Conservation (phyloP, 257 asterid genomes). For the Fraxinus cuspidata region DNA sequence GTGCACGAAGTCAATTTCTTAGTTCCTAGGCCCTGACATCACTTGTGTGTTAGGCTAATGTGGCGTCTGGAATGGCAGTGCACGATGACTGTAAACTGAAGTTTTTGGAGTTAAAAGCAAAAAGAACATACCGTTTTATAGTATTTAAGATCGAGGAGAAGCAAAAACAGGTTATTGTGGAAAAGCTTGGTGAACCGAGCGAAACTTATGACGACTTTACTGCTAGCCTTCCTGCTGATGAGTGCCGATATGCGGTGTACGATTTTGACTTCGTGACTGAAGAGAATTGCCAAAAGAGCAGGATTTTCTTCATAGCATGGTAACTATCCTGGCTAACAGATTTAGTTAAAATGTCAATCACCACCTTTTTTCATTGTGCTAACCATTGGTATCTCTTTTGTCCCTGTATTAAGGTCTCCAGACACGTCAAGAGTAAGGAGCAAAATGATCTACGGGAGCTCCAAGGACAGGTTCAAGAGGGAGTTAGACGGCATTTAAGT, state of each 20-base stretch:
- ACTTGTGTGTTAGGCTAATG: constrained; percentile 31
- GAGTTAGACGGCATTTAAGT: constrained; percentile 52
- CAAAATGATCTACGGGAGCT: constrained; percentile 58
- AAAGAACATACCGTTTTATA: constrained; percentile 42
- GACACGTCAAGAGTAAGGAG: constrained; percentile 54
- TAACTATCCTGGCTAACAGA: constrained; percentile 8
- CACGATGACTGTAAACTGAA: constrained; percentile 50
- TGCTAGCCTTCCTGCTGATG: constrained; percentile 44
- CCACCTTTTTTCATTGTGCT: background rate
- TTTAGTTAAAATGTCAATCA: background rate
- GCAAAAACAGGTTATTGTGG: constrained; percentile 47
- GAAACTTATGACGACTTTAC: constrained; percentile 42
- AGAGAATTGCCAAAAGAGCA: constrained; percentile 46
- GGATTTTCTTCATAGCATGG: constrained; percentile 52
- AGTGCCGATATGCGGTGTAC: constrained; percentile 44
- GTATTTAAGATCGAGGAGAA: constrained; percentile 50
- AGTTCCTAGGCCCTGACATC: background rate
- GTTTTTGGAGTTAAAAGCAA: constrained; percentile 45
- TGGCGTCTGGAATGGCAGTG: constrained; percentile 52
- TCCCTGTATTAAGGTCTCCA: constrained; percentile 37
- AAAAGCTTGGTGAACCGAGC: constrained; percentile 44
- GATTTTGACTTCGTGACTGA: constrained; percentile 41
- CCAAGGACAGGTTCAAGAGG: constrained; percentile 58
- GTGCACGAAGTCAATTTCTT: background rate
- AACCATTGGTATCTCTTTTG: background rate